Evolutionary conservation across 208 protist genomes (phyloP), one percentile per base, ranked within the genome.

Genomic region (Leishmania major): DNA sequence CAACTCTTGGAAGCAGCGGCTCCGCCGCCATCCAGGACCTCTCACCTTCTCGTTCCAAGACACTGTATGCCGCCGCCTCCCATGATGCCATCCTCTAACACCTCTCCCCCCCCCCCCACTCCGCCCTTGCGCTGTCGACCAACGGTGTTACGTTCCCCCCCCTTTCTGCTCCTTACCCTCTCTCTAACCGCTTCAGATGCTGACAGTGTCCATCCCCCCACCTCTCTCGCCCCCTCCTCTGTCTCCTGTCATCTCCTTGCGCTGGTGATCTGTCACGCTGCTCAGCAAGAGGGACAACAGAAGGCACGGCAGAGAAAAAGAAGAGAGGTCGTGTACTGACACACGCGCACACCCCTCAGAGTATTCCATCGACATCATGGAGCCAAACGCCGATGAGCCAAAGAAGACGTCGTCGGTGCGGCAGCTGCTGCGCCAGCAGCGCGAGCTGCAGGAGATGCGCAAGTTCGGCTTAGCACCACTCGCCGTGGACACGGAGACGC

Each of bases 371-470:
- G 17, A 7, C 51, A 77, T 43, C 28, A 81, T 83, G 78, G 49
- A 85, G 47, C 78, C 5, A 4, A 75, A 79, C 70, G 28, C 28
- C 31, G 71, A 83, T 15, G 62, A 67, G 45, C 43, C 45, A 49
- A 62, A 78, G 17, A 76, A 80, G 73, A 47, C 62, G 25, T 72
- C 55, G 15, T 95, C 93, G 6, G 88, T 89, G 43, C 93, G 95
- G 35, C 91, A 96, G 77, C 83, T 92, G 59, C 90, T 96, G 47
- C 88, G 90, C 25, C 90, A 95, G 67, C 87, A 93, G 78, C 91
- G 91, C 19, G 95, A 98, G 81, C 77, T 98, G 72, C 94, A 97
- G 79, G 94, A 97, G 85, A 95, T 96, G 82, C 90, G 94, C 25
- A 94, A 95, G 78, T 97, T 94, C 71, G 93, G 93, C 37, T 88